Evolutionary conservation across 768 basidiomycete genomes (phyloP).

Genomic region (Phlebiopsis gigantea): DNA sequence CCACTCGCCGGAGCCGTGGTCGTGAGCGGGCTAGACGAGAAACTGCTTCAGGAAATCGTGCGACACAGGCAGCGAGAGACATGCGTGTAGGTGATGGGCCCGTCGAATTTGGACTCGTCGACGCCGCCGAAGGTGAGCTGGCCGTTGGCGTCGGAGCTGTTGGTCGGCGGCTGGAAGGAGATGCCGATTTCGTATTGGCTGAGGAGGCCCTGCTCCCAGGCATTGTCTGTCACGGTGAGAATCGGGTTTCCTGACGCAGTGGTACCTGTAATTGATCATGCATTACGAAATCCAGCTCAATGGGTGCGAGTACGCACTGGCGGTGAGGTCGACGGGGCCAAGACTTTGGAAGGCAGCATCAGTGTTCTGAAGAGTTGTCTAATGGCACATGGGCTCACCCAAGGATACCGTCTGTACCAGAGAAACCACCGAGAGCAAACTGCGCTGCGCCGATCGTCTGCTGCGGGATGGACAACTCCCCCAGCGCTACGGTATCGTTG

Average conservation of each 20-base stretch:
- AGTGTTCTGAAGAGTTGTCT: neutral
- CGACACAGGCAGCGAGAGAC: neutral
- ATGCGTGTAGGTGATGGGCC: neutral
- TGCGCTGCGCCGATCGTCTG: constrained; percentile 10
- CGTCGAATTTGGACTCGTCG: constrained; percentile 7
- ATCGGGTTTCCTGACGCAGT: constrained; percentile 7
- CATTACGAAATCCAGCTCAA: no score
- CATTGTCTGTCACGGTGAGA: constrained; percentile 33
- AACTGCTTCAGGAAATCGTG: neutral
- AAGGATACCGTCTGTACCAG: constrained; percentile 7
- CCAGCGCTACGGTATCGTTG: constrained; percentile 41
- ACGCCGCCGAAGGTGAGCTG: constrained; percentile 9
- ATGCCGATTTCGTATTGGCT: constrained; percentile 25
- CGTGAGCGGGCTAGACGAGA: constrained; percentile 21
- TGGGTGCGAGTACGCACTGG: constrained; percentile 1
- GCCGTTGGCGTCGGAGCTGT: constrained; percentile 9
- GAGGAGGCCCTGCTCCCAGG: constrained; percentile 27
- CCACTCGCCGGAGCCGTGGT: constrained; percentile 14
- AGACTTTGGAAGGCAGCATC: constrained; percentile 29
- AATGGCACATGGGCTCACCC: neutral
- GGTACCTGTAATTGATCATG: neutral
- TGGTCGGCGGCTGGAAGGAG: constrained; percentile 24
- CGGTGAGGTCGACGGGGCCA: constrained; percentile 52
- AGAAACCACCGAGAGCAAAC: neutral
- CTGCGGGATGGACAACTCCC: constrained; percentile 20